Percentiles rank a stretch among this genome's conserved stretches.
phyloP scores from a whole-genome alignment of 805 yeast species.

The Barnettozyma siamensis region DNA sequence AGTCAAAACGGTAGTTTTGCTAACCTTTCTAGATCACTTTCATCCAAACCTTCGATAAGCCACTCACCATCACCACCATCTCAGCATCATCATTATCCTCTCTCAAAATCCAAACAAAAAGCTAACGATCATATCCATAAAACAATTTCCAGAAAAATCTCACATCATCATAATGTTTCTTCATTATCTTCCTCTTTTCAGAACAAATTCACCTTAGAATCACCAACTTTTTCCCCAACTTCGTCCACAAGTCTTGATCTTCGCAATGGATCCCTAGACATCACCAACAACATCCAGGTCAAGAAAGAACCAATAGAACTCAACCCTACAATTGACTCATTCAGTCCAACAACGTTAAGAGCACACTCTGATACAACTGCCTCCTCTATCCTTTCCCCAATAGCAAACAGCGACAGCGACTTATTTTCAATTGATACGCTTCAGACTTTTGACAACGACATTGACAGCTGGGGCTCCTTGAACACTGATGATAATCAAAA shows the following conservation, averaged over 20 bases:
- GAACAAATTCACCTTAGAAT: constrained; percentile 10
- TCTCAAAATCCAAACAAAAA: constrained; percentile 13
- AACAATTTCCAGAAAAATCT: constrained; percentile 4
- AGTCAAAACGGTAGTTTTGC: neutral
- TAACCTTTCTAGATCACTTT: neutral
- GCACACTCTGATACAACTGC: neutral
- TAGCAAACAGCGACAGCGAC: constrained; percentile 6
- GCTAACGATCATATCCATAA: constrained; percentile 21
- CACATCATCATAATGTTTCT: neutral
- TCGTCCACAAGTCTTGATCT: constrained; percentile 1
- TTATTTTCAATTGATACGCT: constrained; percentile 7
- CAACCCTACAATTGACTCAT: neutral
- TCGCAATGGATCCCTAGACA: constrained; percentile 7
- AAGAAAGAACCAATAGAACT: constrained; percentile 1
- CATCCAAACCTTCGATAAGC: neutral
- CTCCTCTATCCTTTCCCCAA: constrained; percentile 5
- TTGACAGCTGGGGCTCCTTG: neutral
- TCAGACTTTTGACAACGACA: constrained; percentile 3
- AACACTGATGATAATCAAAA: neutral
- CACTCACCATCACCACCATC: constrained; percentile 1
- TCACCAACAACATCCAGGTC: constrained; percentile 2
- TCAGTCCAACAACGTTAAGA: neutral
- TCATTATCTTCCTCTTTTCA: constrained; percentile 15
- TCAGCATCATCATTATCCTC: constrained; percentile 7
- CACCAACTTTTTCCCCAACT: constrained; percentile 9